phyloP scores from a whole-genome alignment of 83 land plant species.

The Larix sibirica region DNA sequence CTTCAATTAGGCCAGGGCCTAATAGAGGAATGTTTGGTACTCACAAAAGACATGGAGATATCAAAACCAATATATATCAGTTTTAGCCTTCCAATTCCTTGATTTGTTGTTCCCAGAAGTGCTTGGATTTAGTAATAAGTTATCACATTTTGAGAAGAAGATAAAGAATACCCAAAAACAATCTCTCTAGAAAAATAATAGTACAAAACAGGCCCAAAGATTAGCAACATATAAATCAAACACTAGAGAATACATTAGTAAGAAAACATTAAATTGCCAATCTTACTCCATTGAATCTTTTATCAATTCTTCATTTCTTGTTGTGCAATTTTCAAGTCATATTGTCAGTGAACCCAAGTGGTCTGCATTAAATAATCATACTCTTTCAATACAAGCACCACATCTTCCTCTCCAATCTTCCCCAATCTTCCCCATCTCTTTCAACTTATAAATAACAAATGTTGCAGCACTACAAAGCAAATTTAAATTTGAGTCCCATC shows the following conservation, averaged over 20 bases:
- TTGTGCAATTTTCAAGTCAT: slow-evolving; percentile 48
- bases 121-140: background rate
- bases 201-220: background rate
- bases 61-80: too few relatives aligned
- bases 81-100: background rate
- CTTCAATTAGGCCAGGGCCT: too few relatives aligned
- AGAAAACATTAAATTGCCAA: background rate
- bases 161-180: background rate
- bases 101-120: background rate
- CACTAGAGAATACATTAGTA: background rate
- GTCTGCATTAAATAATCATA: slow-evolving; percentile 74
- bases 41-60: too few relatives aligned
- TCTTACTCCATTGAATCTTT: background rate
- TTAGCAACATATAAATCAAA: background rate
- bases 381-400: slow-evolving; percentile 56
- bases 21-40: too few relatives aligned
- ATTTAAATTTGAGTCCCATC: slow-evolving; percentile 5
- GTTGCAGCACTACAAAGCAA: slow-evolving; percentile 63
- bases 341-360: slow-evolving; percentile 52
- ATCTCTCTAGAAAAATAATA: background rate
- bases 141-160: background rate
- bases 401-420: slow-evolving; percentile 81
- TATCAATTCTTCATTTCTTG: background rate
- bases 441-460: slow-evolving; percentile 83
- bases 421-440: slow-evolving; percentile 93